A percentile compares a stretch with the other conserved stretches of the same genome.
Conservation (phyloP, 2,329 filamentous ascomycete species). For the Aspergillus melleus region DNA sequence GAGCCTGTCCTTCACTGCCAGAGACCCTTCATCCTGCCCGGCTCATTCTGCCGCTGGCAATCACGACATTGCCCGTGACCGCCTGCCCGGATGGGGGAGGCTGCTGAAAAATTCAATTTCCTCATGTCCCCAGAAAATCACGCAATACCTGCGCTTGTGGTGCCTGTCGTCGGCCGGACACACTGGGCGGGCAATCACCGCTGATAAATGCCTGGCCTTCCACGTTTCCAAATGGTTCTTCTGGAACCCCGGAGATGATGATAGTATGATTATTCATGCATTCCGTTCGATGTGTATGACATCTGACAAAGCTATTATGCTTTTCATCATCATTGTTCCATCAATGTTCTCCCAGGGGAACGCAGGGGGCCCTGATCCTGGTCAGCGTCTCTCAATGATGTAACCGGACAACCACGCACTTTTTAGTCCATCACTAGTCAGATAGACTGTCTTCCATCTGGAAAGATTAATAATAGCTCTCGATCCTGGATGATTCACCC, state of each 20-base stretch:
- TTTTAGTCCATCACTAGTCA: background rate
- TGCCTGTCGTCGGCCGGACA: constrained; percentile 20
- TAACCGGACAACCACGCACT: background rate
- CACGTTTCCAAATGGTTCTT: background rate
- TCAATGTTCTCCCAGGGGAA: background rate
- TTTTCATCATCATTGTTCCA: background rate
- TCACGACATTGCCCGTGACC: constrained; percentile 32
- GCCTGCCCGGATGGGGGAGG: constrained; percentile 25
- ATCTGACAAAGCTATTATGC: background rate
- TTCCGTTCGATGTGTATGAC: background rate
- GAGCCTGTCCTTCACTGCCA: constrained; percentile 23
- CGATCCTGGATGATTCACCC: too few species aligned
- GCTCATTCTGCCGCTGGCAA: constrained; percentile 27
- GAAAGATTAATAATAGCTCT: too few species aligned
- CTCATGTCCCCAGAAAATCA: constrained; percentile 37
- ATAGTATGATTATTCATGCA: background rate
- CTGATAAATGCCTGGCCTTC: constrained; percentile 20
- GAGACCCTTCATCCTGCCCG: constrained; percentile 22
- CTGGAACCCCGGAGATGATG: background rate
- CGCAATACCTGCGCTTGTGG: constrained; percentile 39
- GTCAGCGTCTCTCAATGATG: background rate
- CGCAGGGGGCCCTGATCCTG: background rate
- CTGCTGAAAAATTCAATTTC: constrained; percentile 32
- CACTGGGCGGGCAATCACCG: constrained; percentile 4
- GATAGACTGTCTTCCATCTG: too few species aligned